Evolutionary conservation across 805 yeast species (phyloP), one percentile per base, ranked within the genome.

Genomic region (Monosporozyma siamensis): DNA sequence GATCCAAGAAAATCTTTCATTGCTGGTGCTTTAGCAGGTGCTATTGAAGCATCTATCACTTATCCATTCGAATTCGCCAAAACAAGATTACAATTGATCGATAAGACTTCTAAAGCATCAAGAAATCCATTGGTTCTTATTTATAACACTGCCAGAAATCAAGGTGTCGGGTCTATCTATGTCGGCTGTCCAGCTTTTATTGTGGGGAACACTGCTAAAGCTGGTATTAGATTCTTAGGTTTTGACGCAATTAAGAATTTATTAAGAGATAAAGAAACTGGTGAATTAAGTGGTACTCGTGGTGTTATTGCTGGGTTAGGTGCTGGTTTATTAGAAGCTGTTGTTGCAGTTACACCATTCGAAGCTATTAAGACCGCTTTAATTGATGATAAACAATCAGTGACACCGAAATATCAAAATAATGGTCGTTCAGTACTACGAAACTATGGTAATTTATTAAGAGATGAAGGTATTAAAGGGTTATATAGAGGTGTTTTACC

Each of bases 1-100:
- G 90, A 82, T 58, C 90, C 92, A 2, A 56, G 75, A 47, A 78
- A 82, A 54, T 86, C 97, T 1, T 87, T 90, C 56, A 69, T 89
- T 22, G 97, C 96, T 6, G 98, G 98, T 44, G 96, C 97, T 41
- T 72, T 84, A 0, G 98, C 97, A 0, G 98, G 97, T 44, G 97
- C 95, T 21, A 79, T 89, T 25, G 98, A 90, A 66, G 96, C 96
- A 26, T 77, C 77, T 31, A 72, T 85, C 37, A 90, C 97, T 0
- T 90, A 88, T 61, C 98, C 98, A 3, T 92, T 92, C 63, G 98
- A 90, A 63, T 90, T 89, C 67, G 95, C 97, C 37, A 90, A 90
- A 59, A 90, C 98, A 3, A 70, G 97, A 48, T 69, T 92, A 36
- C 98, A 90, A 66, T 71, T 90, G 43, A 78, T 79, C 26, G 82